Conservation (phyloP, 306 rosid genomes). For the Dryas drummondii region DNA sequence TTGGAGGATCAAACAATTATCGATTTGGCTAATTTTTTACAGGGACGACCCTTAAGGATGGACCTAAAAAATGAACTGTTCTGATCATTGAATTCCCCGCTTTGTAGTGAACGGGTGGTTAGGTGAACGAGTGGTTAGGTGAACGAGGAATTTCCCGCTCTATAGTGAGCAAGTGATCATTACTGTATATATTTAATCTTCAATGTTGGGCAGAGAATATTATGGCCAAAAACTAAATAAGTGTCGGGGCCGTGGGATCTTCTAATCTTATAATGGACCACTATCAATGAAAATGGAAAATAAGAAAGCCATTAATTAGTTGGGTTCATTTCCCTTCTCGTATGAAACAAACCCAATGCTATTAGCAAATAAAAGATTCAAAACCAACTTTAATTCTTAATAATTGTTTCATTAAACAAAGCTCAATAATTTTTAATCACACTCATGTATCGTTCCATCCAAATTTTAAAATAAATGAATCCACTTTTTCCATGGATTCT, state of each 20-base stretch:
- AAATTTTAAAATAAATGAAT: background rate
- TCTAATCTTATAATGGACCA: background rate
- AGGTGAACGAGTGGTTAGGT: too few relatives aligned
- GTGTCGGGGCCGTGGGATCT: background rate
- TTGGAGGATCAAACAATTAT: too few relatives aligned
- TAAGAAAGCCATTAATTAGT: background rate
- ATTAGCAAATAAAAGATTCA: background rate
- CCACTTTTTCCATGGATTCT: background rate
- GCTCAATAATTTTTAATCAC: background rate
- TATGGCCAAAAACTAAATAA: background rate
- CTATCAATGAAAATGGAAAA: background rate
- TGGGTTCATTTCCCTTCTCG: conserved; percentile 1
- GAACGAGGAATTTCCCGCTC: too few relatives aligned
- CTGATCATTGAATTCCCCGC: too few relatives aligned
- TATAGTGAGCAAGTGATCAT: too few relatives aligned
- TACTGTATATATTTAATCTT: too few relatives aligned
- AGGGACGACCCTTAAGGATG: too few relatives aligned
- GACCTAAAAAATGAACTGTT: too few relatives aligned
- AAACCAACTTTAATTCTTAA: background rate
- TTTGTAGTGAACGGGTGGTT: too few relatives aligned
- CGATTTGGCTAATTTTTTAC: too few relatives aligned
- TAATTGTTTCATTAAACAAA: background rate
- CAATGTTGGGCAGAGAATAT: too few relatives aligned
- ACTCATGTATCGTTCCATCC: background rate
- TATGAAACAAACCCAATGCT: background rate